Base-by-base conservation (phyloP, 2,329 filamentous ascomycete species). In the Hypomyces rosellus region DNA sequence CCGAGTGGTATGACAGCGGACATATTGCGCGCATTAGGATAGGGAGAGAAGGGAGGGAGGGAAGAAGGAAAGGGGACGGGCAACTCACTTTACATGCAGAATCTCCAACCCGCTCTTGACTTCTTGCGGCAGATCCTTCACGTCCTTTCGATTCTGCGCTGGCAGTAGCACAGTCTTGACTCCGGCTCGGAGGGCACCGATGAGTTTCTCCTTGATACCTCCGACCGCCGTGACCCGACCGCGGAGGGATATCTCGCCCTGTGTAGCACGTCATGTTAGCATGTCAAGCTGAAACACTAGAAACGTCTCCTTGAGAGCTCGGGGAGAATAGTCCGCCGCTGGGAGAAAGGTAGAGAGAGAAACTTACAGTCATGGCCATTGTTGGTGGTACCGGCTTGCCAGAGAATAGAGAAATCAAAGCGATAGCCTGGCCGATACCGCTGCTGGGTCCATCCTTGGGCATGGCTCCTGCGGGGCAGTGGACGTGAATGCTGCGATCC, bases 181-280 rank as follows among this genome's bases (percentile, higher is more conserved):
- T 25, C 93, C 93, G 2, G 93, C 93, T 49, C 92, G 81, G 64
- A 95, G 76, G 8, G 93, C 93, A 18, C 93, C 93, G 64, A 99
- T 97, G 48, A 97, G 77, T 70, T 99, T 99, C 80, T 99, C 92
- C 72, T 97, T 96, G 73, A 99, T 97, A 15, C 93, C 93, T 48
- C 93, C 93, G 34, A 99, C 93, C 22, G 92, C 89, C 70, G 93
- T 89, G 50, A 99, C 87, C 57, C 90, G 84, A 18, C 93, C 93
- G 39, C 93, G 82, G 22, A 99, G 81, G 50, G 87, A 89, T 54
- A 85, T 82, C 63, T 85, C 82, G 55, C 82, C 81, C 77, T 81
- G 65, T 68, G 50, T 43, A 49, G 58, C 57, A 46, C 44, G 55
- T 49, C 30, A 54, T 42, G 51, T 67, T 49, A 66, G 62, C 47